Evolutionary conservation across 306 rosid genomes (phyloP).

Genomic region (Cotoneaster glaucophyllus): DNA sequence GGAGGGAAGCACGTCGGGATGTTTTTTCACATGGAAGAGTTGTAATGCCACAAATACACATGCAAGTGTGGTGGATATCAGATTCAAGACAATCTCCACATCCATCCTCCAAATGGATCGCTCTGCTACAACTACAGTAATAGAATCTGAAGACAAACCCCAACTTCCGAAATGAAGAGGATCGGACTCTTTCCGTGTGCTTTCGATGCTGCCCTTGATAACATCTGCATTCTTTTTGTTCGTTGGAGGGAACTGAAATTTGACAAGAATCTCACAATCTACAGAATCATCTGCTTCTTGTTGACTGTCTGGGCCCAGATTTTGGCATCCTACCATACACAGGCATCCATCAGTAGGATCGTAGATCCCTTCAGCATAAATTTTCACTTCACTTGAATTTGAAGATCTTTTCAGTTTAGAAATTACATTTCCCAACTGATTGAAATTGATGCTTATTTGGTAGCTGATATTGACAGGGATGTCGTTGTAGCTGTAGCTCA

Average conservation of each 20-base stretch:
- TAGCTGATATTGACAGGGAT: constrained; percentile 1
- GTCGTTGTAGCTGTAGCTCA: neutral
- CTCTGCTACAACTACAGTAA: neutral
- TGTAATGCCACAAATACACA: constrained; percentile 41
- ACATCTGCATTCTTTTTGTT: constrained; percentile 5
- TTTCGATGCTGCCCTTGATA: constrained; percentile 38
- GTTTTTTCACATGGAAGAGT: constrained; percentile 41
- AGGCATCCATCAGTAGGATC: constrained; percentile 41
- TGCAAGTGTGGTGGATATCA: constrained; percentile 37
- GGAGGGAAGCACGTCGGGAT: constrained; percentile 39
- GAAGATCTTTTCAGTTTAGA: neutral
- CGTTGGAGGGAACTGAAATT: constrained; percentile 33
- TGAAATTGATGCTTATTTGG: neutral
- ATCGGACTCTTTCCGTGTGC: constrained; percentile 30
- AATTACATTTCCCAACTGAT: neutral
- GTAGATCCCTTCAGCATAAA: constrained; percentile 51
- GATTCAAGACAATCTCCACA: constrained; percentile 41
- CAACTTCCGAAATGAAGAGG: constrained; percentile 32
- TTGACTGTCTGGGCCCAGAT: constrained; percentile 1
- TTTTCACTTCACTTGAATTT: neutral
- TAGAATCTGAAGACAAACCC: constrained; percentile 19
- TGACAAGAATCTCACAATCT: constrained; percentile 45
- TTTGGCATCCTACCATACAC: constrained; percentile 61
- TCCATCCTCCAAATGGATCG: constrained; percentile 41
- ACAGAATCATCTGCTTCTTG: constrained; percentile 4